Conservation (phyloP, 2,329 filamentous ascomycete species). For the Lojkania enalia region DNA sequence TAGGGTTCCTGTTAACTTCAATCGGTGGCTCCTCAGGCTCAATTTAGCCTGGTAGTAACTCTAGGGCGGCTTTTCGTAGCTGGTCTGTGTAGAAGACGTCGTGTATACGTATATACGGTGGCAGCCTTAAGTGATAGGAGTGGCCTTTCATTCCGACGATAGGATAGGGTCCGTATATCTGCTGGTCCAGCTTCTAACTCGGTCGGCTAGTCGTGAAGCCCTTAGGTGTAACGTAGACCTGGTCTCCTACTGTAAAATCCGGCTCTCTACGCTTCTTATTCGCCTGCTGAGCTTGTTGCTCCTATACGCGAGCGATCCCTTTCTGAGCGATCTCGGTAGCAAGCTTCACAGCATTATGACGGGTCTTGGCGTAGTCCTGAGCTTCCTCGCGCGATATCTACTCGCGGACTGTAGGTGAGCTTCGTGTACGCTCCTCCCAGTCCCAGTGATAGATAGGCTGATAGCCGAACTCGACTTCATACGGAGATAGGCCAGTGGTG, state of each 20-base stretch:
- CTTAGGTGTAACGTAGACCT: background rate
- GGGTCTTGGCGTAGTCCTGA: background rate
- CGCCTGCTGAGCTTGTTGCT: background rate
- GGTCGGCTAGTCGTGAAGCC: background rate
- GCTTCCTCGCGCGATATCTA: background rate
- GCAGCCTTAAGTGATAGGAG: background rate
- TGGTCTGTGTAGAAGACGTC: background rate
- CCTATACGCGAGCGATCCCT: no score
- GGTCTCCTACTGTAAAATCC: background rate
- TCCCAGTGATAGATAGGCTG: background rate
- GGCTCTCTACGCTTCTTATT: background rate
- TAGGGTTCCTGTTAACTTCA: background rate
- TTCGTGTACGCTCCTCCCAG: background rate
- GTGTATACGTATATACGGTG: background rate
- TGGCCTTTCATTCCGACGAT: background rate
- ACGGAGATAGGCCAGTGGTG: background rate
- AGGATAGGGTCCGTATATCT: background rate
- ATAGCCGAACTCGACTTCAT: background rate
- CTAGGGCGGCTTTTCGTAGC: background rate
- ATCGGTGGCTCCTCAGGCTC: background rate
- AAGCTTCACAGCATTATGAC: background rate
- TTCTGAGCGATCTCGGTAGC: background rate
- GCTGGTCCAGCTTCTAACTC: background rate
- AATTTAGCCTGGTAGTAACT: background rate
- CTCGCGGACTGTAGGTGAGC: background rate